Evolutionary conservation across 2,329 filamentous ascomycete genomes (phyloP).

Genomic region (Sclerotinia glacialis): DNA sequence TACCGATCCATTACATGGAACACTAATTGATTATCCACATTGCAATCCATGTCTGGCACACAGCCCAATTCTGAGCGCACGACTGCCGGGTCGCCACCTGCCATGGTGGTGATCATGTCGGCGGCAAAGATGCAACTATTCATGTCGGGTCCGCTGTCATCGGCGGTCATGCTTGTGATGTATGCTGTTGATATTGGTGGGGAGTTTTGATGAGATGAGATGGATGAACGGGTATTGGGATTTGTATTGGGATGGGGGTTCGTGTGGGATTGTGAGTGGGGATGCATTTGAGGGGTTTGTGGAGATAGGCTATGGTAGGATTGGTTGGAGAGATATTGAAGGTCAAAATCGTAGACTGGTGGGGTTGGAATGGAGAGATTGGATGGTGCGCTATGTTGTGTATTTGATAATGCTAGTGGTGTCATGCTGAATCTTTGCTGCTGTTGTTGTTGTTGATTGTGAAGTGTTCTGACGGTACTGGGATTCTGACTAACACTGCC

Average conservation of each 20-base stretch:
- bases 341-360: conserved; percentile 31
- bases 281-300: conserved; percentile 12
- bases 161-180: background rate
- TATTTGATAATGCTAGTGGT: conserved; percentile 3
- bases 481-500: conserved; percentile 27
- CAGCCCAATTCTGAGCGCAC: conserved; percentile 45
- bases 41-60: conserved; percentile 41
- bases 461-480: conserved; percentile 18
- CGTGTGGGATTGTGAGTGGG: conserved; percentile 1
- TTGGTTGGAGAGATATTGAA: conserved; percentile 20
- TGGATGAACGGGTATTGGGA: conserved; percentile 1
- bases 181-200: conserved; percentile 20
- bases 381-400: conserved; percentile 25
- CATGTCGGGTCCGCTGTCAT: conserved; percentile 25
- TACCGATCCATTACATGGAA: conserved; percentile 48
- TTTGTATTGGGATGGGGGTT: background rate
- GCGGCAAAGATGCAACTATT: conserved; percentile 43
- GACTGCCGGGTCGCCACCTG: conserved; percentile 40
- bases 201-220: conserved; percentile 24
- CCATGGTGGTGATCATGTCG: conserved; percentile 47
- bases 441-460: conserved; percentile 23
- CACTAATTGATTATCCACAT: conserved; percentile 44
- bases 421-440: conserved; percentile 19
- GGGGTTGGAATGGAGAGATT: conserved; percentile 26
- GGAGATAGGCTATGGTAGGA: conserved; percentile 10